These are phyloP conservation scores for Geotrichum candidum DNA, from an alignment of 1,139 yeast genomes.

Conservation along the genomic window DNA sequence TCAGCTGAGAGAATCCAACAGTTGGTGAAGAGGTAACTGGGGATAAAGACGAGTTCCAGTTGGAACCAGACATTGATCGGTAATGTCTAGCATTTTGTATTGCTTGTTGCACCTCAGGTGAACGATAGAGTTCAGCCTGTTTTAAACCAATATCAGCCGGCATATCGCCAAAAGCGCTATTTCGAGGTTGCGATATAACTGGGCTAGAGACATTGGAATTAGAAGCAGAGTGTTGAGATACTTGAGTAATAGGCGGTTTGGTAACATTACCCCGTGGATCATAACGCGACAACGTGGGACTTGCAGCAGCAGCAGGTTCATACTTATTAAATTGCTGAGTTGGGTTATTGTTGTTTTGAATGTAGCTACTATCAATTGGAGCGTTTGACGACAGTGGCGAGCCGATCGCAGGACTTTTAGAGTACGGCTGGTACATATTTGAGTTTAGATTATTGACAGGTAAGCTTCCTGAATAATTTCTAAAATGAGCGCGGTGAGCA, in stretches of 20 bases:
- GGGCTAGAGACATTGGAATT: neutral
- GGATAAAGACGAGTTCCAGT: neutral
- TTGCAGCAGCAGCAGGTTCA: neutral
- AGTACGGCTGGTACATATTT: neutral
- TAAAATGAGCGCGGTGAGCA: slow-evolving; percentile 12
- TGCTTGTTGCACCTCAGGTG: slow-evolving; percentile 20
- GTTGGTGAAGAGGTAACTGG: neutral
- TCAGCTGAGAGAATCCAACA: neutral
- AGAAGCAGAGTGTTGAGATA: neutral
- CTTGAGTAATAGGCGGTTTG: neutral
- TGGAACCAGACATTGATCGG: slow-evolving; percentile 11
- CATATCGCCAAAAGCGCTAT: slow-evolving; percentile 21
- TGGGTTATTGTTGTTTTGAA: neutral
- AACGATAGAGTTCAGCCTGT: slow-evolving; percentile 16
- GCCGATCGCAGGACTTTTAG: neutral
- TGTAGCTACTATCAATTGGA: slow-evolving; percentile 1
- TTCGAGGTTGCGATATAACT: neutral
- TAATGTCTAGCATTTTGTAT: slow-evolving; percentile 14
- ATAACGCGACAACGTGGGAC: neutral
- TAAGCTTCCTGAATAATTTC: slow-evolving; percentile 4
- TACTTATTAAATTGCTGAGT: slow-evolving; percentile 11
- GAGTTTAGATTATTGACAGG: neutral
- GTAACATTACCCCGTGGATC: neutral
- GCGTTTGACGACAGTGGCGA: neutral
- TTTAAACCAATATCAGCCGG: slow-evolving; percentile 22